phyloP scores from a whole-genome alignment of 2,329 filamentous ascomycete genomes.

The Penicillium palitans region DNA sequence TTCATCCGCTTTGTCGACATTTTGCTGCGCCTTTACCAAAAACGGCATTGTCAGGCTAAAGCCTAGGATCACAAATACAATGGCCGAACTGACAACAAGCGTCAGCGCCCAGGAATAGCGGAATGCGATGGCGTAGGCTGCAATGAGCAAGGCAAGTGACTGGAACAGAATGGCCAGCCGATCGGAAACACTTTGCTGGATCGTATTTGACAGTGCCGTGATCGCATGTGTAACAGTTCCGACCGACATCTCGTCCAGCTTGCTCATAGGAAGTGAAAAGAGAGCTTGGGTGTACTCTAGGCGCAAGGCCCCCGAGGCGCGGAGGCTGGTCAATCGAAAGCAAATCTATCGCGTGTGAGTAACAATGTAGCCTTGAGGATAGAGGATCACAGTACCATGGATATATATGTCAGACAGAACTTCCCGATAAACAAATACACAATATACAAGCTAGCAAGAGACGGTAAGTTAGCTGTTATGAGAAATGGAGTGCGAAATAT shows the following conservation, averaged over 20 bases:
- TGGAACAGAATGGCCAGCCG: constrained; percentile 50
- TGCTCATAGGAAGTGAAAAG: constrained; percentile 52
- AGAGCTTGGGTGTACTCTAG: constrained; percentile 52
- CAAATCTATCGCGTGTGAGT: constrained; percentile 20
- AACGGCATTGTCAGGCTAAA: constrained; percentile 37
- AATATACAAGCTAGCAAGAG: constrained; percentile 51
- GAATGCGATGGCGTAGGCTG: constrained; percentile 55
- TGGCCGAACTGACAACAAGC: constrained; percentile 49
- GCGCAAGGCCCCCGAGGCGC: constrained; percentile 53
- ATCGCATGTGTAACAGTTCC: constrained; percentile 55
- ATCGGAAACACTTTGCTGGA: constrained; percentile 58
- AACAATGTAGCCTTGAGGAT: background rate
- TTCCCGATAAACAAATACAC: constrained; percentile 60
- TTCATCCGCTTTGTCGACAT: constrained; percentile 40
- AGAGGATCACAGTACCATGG: constrained; percentile 46
- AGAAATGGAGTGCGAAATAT: background rate
- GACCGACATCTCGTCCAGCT: constrained; percentile 52
- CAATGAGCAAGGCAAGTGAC: constrained; percentile 42
- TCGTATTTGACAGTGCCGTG: constrained; percentile 53
- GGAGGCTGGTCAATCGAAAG: constrained; percentile 53
- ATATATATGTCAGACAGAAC: constrained; percentile 56
- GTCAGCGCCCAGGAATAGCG: constrained; percentile 55
- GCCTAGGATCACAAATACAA: constrained; percentile 45
- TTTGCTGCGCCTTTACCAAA: constrained; percentile 35
- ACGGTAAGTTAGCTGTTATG: background rate